Evolutionary conservation across 192 early-diverging fungal species (phyloP).

Genomic region (Lobosporangium transversale): DNA sequence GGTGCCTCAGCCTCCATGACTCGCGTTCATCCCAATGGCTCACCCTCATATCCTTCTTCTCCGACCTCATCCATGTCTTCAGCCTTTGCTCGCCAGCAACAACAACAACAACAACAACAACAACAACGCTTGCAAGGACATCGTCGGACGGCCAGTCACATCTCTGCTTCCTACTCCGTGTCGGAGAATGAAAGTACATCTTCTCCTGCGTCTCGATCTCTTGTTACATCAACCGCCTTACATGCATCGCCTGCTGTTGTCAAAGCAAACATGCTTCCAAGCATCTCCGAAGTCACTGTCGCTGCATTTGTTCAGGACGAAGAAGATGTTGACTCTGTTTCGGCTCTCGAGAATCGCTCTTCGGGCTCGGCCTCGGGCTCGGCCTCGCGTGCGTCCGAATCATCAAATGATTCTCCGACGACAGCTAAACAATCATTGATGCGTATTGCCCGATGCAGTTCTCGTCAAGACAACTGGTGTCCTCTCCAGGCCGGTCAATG

Average conservation of each 20-base stretch:
- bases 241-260: slow-evolving; percentile 11
- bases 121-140: neutral
- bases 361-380: too few species aligned
- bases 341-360: too few species aligned
- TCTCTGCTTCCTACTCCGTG: slow-evolving; percentile 1
- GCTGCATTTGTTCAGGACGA: slow-evolving; percentile 12
- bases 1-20: slow-evolving; percentile 23
- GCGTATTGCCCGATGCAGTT: slow-evolving; percentile 39
- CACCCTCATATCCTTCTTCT: slow-evolving; percentile 18
- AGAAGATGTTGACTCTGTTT: neutral
- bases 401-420: neutral
- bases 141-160: slow-evolving; percentile 14
- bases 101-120: slow-evolving; percentile 3
- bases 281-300: slow-evolving; percentile 21
- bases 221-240: neutral
- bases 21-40: slow-evolving; percentile 33
- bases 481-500: slow-evolving; percentile 37
- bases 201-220: slow-evolving; percentile 19
- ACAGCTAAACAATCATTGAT: slow-evolving; percentile 36
- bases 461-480: slow-evolving; percentile 39
- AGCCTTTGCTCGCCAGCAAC: slow-evolving; percentile 11
- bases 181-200: slow-evolving; percentile 44
- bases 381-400: neutral
- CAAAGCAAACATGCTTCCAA: slow-evolving; percentile 15
- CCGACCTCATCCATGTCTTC: slow-evolving; percentile 2